phyloP scores from a whole-genome alignment of 2,329 filamentous ascomycete species.

The Cytospora chrysosperma region DNA sequence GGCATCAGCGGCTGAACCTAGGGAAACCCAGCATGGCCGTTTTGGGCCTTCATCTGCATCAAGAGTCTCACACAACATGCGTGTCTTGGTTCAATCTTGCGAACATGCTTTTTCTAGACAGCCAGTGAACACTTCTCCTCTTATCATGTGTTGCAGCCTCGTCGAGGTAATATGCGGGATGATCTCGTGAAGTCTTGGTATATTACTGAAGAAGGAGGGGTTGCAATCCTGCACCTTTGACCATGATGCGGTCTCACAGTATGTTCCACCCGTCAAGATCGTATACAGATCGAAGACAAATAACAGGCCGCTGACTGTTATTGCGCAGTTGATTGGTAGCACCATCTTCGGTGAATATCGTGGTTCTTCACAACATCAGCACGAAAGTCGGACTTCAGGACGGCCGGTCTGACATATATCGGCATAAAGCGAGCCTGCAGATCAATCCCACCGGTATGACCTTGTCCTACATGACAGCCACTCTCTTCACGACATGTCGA shows the following conservation, averaged over 20 bases:
- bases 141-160: not conserved
- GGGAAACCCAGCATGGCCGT: not conserved
- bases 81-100: conserved; percentile 19
- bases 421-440: not conserved
- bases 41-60: not conserved
- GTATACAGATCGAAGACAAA: not conserved
- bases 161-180: not conserved
- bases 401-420: not conserved
- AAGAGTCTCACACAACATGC: not conserved
- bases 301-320: not conserved
- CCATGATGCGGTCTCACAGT: not conserved
- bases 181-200: not conserved
- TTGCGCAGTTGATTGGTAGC: no score
- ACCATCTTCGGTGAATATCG: no score
- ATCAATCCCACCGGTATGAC: not conserved
- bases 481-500: not conserved
- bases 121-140: not conserved
- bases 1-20: not conserved
- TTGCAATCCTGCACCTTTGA: not conserved
- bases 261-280: not conserved
- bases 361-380: no score
- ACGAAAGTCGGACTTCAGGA: not conserved
- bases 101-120: not conserved
- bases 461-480: conserved; percentile 1
- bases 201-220: not conserved